Evolutionary conservation across 805 yeast genomes (phyloP).

Genomic region (Schwanniomyces pseudopolymorphus): DNA sequence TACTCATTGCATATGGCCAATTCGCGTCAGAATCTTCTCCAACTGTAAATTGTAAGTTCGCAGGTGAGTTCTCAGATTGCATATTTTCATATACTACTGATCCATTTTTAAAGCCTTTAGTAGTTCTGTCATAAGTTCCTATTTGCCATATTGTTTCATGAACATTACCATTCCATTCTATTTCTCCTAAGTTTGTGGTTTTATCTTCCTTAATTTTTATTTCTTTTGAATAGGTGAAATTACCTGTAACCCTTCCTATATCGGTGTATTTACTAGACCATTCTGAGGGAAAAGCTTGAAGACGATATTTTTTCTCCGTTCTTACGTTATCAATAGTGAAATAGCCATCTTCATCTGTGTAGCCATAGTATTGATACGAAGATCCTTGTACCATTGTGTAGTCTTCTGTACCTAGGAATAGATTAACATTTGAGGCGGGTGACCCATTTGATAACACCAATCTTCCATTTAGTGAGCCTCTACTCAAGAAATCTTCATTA

Average conservation of each 20-base stretch:
- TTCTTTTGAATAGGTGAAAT: constrained; percentile 3
- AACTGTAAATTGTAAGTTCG: constrained; percentile 6
- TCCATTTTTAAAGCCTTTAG: constrained; percentile 9
- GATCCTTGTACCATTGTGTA: constrained; percentile 13
- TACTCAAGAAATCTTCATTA: constrained; percentile 2
- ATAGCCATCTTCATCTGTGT: constrained; percentile 11
- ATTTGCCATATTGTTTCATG: constrained; percentile 10
- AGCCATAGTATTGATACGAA: constrained; percentile 9
- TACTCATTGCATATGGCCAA: constrained; percentile 7
- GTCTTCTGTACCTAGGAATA: constrained; percentile 8
- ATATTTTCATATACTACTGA: constrained; percentile 6
- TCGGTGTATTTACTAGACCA: constrained; percentile 7
- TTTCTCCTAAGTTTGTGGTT: constrained; percentile 4
- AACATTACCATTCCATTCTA: constrained; percentile 4
- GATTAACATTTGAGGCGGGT: constrained; percentile 9
- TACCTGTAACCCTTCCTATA: constrained; percentile 7
- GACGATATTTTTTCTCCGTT: constrained; percentile 5
- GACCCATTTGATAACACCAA: constrained; percentile 6
- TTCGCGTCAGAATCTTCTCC: constrained; percentile 7
- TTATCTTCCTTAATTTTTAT: neutral
- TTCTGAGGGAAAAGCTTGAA: constrained; percentile 9
- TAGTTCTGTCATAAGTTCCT: constrained; percentile 11
- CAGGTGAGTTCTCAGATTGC: constrained; percentile 9
- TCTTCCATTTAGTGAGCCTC: constrained; percentile 8
- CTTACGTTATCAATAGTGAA: constrained; percentile 6